These are phyloP conservation scores for Schrenkiella parvula DNA, from an alignment of 345 rosid genomes.

Conservation along the genomic window DNA sequence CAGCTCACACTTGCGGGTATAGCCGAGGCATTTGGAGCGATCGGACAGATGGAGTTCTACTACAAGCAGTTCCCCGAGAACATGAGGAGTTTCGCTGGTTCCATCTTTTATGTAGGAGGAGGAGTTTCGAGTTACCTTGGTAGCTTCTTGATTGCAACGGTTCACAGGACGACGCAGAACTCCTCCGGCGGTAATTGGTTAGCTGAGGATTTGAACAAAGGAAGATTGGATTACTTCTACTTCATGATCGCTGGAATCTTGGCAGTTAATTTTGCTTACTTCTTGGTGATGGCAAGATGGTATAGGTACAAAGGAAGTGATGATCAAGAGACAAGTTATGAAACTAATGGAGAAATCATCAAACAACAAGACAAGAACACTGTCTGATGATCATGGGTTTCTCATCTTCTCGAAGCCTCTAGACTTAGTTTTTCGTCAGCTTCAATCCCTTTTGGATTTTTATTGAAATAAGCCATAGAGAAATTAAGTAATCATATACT, in stretches of 20 bases:
- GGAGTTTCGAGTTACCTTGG: constrained; percentile 40
- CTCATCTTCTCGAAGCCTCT: constrained; percentile 8
- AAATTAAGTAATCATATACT: constrained; percentile 13
- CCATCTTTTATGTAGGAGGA: constrained; percentile 26
- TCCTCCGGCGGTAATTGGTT: constrained; percentile 32
- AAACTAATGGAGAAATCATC: constrained; percentile 14
- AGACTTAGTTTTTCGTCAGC: constrained; percentile 33
- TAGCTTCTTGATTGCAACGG: constrained; percentile 33
- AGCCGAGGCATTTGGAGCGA: constrained; percentile 42
- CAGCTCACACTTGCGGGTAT: constrained; percentile 49
- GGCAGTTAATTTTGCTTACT: constrained; percentile 32
- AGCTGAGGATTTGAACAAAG: constrained; percentile 43
- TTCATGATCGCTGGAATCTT: constrained; percentile 38
- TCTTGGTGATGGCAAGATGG: constrained; percentile 35
- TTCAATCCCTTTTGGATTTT: constrained; percentile 9
- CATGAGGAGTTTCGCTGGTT: constrained; percentile 49
- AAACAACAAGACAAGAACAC: constrained; percentile 26
- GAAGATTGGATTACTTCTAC: constrained; percentile 42
- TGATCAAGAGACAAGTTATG: constrained; percentile 7
- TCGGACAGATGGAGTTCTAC: constrained; percentile 46
- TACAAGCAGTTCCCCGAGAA: constrained; percentile 58
- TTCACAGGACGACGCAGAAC: constrained; percentile 28
- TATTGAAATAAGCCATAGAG: constrained; percentile 16
- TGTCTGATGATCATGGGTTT: constrained; percentile 2
- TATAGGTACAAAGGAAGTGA: constrained; percentile 41